These are phyloP conservation scores for Lasiodiplodia gonubiensis DNA, from an alignment of 2,329 filamentous ascomycete genomes.

Conservation along the genomic window DNA sequence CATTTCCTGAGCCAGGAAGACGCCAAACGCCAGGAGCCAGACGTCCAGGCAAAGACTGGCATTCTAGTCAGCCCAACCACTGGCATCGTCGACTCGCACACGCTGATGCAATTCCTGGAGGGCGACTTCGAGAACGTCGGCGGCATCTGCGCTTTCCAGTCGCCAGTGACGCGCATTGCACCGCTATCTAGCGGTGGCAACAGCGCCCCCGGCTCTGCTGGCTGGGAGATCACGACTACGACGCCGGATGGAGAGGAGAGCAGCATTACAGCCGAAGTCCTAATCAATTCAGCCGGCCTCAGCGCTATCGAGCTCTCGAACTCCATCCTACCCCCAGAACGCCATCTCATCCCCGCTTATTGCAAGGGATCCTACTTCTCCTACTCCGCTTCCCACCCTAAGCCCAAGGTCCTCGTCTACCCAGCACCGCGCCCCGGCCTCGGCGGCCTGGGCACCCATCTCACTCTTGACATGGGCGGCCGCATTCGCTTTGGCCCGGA, in stretches of 20 bases:
- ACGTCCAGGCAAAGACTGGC: conserved; percentile 72
- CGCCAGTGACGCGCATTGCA: conserved; percentile 66
- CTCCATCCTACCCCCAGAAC: conserved; percentile 69
- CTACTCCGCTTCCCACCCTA: conserved; percentile 70
- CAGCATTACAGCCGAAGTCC: conserved; percentile 72
- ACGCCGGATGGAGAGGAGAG: conserved; percentile 55
- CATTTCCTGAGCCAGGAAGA: conserved; percentile 70
- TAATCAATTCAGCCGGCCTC: conserved; percentile 88
- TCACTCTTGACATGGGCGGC: conserved; percentile 87
- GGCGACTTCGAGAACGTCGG: conserved; percentile 78
- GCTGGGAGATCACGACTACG: conserved; percentile 71
- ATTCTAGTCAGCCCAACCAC: conserved; percentile 85
- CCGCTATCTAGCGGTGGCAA: conserved; percentile 47
- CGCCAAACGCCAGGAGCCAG: conserved; percentile 70
- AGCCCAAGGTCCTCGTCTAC: conserved; percentile 78
- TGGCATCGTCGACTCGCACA: conserved; percentile 88
- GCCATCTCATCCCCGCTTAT: conserved; percentile 71
- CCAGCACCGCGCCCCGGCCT: conserved; percentile 82
- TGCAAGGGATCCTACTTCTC: conserved; percentile 97
- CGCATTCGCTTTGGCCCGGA: conserved; percentile 92
- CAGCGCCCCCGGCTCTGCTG: conserved; percentile 52
- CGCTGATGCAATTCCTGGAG: conserved; percentile 79
- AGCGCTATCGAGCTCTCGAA: conserved; percentile 79
- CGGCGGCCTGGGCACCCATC: conserved; percentile 86
- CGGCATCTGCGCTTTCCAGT: conserved; percentile 74